Percentiles rank a stretch among this genome's conserved stretches.
These are phyloP conservation scores for Salix caprea DNA, from an alignment of 345 rosid species.

Conservation along the genomic window DNA sequence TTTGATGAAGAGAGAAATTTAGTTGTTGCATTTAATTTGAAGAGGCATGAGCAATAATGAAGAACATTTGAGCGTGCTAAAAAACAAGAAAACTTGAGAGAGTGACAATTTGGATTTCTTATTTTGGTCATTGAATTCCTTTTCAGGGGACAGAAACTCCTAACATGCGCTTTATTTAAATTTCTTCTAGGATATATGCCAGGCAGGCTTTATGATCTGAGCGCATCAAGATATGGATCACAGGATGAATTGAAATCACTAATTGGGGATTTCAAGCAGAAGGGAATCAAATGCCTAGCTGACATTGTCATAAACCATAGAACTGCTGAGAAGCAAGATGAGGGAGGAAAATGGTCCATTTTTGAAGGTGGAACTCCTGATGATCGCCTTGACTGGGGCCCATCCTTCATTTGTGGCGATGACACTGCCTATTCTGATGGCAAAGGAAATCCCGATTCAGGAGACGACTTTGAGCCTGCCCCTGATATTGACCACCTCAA, in stretches of 20 bases:
- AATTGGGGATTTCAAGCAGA: slow-evolving; percentile 40
- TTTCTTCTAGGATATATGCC: slow-evolving; percentile 64
- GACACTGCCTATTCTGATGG: slow-evolving; percentile 54
- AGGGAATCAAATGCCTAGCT: slow-evolving; percentile 65
- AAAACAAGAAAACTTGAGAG: background rate
- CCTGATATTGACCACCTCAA: slow-evolving; percentile 91
- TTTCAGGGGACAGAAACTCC: background rate
- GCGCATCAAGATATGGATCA: slow-evolving; percentile 68
- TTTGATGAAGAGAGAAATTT: background rate
- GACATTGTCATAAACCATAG: slow-evolving; percentile 87
- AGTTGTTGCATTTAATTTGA: background rate
- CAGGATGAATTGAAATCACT: slow-evolving; percentile 49
- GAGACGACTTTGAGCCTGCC: slow-evolving; percentile 41
- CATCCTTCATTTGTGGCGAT: slow-evolving; percentile 56
- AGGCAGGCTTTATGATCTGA: slow-evolving; percentile 78
- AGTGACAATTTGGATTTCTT: background rate
- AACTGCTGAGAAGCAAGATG: slow-evolving; percentile 70
- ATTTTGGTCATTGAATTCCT: background rate
- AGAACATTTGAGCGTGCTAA: background rate
- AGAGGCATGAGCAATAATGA: background rate
- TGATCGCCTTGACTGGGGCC: slow-evolving; percentile 81
- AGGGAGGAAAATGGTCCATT: slow-evolving; percentile 51
- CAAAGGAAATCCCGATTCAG: slow-evolving; percentile 66
- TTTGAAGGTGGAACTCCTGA: slow-evolving; percentile 89
- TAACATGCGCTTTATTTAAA: background rate